Base-by-base conservation (phyloP, 306 rosid species). In the Cajanus cajan region DNA sequence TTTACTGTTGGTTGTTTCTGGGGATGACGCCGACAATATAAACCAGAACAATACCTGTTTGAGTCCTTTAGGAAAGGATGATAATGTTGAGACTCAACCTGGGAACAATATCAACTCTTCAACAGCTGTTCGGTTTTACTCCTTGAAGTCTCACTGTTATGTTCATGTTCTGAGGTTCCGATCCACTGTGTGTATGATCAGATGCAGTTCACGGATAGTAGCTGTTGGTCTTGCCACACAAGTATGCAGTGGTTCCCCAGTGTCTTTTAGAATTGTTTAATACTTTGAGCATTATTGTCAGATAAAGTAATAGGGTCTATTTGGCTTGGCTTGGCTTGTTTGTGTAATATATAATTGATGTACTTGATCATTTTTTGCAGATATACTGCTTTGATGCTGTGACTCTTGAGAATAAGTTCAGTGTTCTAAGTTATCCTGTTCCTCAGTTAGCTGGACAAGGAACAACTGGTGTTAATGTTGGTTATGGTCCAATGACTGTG, bases 401-500 rank as follows among this genome's bases (percentile, higher is more conserved):
- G 78, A 91, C 96, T 54, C 97, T 94, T 44, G 90, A 91, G 87
- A 90, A 74, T 67, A 92, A 85, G 61, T 90, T 94, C 83, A 94
- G 92, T 52, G 97, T 94, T 84, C 90, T 89, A 71, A 91, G 92
- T 73, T 86, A 90, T 83, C 97, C 98, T 59, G 93, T 91, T 85
- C 92, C 98, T 74, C 96, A 89, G 85, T 73, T 90, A 82, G 68
- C 73, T 33, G 96, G 93, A 72, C 97, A 86, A 80, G 98, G 92
- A 79, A 74, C 89, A 40, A 5, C 33, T 37, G 88, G 96, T 37
- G 89, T 90, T 82, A 91, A 94, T 88, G 90, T 94, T 33, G 96
- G 97, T 82, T 91, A 90, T 72, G 97, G 98, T 77, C 97, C 98
- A 54, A 89, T 94, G 97, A 89, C 94, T 83, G 97, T 94, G 81